These are phyloP conservation scores for Metarhizium guizhouense DNA, from an alignment of 2,329 filamentous ascomycete species.

Conservation along the genomic window DNA sequence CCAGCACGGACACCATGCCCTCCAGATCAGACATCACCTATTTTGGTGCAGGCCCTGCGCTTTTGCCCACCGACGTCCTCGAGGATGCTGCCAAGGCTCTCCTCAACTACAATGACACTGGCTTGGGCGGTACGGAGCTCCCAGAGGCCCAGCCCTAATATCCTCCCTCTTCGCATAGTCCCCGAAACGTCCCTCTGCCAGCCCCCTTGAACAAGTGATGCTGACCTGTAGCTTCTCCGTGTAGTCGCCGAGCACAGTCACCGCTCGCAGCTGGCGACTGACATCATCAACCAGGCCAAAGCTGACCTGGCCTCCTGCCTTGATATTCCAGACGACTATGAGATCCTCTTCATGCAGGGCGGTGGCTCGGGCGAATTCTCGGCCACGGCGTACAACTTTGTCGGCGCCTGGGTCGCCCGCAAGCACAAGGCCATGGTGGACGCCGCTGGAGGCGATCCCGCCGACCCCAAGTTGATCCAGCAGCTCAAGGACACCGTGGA, in stretches of 20 bases:
- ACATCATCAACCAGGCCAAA: slow-evolving; percentile 73
- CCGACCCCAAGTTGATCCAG: slow-evolving; percentile 44
- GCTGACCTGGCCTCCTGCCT: slow-evolving; percentile 63
- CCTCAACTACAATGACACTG: slow-evolving; percentile 71
- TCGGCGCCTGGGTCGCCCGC: slow-evolving; percentile 71
- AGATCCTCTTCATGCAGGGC: slow-evolving; percentile 79
- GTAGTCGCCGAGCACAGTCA: slow-evolving; percentile 77
- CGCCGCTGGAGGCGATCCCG: slow-evolving; percentile 40
- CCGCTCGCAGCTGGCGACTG: slow-evolving; percentile 67
- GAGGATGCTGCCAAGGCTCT: slow-evolving; percentile 69
- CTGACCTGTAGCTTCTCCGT: neutral
- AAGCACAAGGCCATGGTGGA: slow-evolving; percentile 51
- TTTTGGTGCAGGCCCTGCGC: slow-evolving; percentile 87
- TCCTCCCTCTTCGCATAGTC: neutral
- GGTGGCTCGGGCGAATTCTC: slow-evolving; percentile 79
- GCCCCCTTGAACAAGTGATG: neutral
- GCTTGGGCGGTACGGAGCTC: slow-evolving; percentile 49
- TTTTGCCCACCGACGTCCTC: slow-evolving; percentile 72
- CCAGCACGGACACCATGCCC: neutral
- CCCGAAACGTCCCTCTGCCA: neutral
- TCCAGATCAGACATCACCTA: slow-evolving; percentile 63
- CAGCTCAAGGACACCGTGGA: slow-evolving; percentile 55
- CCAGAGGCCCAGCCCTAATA: neutral
- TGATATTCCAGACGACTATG: slow-evolving; percentile 78
- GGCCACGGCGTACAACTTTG: slow-evolving; percentile 74